Percentiles rank a stretch among this genome's conserved stretches.
Evolutionary conservation across 345 rosid genomes (phyloP).

Genomic region (Populus pruinosa): DNA sequence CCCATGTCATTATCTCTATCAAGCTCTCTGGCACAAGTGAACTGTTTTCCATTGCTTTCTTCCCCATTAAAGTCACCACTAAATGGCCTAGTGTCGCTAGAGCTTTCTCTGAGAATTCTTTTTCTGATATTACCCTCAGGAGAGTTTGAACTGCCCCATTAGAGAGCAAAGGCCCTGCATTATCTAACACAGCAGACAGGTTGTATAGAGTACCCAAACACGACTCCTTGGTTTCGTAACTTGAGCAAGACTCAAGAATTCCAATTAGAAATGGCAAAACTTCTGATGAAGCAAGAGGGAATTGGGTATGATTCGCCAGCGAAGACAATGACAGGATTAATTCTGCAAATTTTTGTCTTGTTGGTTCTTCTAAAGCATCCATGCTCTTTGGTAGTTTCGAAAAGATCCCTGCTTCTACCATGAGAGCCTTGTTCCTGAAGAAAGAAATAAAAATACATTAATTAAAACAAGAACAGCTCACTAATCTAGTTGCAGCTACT

Average conservation of each 20-base stretch:
- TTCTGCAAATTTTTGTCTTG: constrained; percentile 50
- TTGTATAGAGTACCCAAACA: constrained; percentile 57
- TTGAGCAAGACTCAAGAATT: constrained; percentile 47
- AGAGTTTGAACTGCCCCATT: constrained; percentile 52
- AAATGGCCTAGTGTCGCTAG: constrained; percentile 71
- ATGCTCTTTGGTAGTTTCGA: constrained; percentile 57
- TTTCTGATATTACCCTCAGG: constrained; percentile 38
- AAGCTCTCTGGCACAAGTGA: constrained; percentile 50
- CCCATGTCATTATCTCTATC: constrained; percentile 86
- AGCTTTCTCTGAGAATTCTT: constrained; percentile 59
- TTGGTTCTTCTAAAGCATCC: constrained; percentile 45
- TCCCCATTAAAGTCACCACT: constrained; percentile 75
- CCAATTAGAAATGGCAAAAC: constrained; percentile 51
- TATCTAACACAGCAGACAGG: constrained; percentile 60
- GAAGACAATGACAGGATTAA: constrained; percentile 62
- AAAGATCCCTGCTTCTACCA: constrained; percentile 74
- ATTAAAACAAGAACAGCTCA: background rate
- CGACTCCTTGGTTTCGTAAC: constrained; percentile 46
- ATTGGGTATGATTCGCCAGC: constrained; percentile 38
- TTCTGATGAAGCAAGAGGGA: constrained; percentile 43
- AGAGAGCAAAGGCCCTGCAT: constrained; percentile 50
- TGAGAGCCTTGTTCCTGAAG: constrained; percentile 78
- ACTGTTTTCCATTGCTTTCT: constrained; percentile 63
- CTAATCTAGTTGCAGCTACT: background rate
- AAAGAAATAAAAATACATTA: background rate